phyloP scores from a whole-genome alignment of 23 red algal species.

The Gracilaria caudata region DNA sequence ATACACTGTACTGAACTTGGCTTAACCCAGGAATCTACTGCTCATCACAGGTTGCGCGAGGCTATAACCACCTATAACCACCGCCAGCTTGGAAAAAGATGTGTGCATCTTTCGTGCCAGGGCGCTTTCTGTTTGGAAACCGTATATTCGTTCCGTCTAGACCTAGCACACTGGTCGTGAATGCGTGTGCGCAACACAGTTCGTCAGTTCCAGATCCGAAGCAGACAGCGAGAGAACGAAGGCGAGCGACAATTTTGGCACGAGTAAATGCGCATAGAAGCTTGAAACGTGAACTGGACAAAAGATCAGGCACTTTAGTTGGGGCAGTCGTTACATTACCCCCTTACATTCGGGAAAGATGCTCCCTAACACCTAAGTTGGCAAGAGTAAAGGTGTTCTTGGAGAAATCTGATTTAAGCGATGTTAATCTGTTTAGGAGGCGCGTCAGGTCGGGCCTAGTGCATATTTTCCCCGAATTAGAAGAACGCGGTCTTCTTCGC shows the following conservation, averaged over 20 bases:
- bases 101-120: neutral
- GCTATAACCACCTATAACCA: neutral
- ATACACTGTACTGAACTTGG: too few species aligned
- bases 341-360: conserved; percentile 43
- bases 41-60: neutral
- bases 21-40: too few species aligned
- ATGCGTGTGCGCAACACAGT: neutral
- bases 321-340: conserved; percentile 51
- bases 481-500: conserved; percentile 42
- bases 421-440: conserved; percentile 32
- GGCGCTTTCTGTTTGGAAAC: neutral
- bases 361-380: conserved; percentile 39
- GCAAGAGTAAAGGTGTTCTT: conserved; percentile 66
- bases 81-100: neutral
- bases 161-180: neutral
- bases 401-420: conserved; percentile 27
- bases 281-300: conserved; percentile 32
- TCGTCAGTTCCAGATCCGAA: neutral
- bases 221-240: conserved; percentile 41
- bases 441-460: conserved; percentile 47
- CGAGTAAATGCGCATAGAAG: conserved; percentile 21
- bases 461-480: conserved; percentile 55
- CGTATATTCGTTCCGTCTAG: neutral
- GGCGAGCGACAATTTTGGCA: conserved; percentile 12
- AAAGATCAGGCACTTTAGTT: conserved; percentile 9